These are phyloP conservation scores for Penicillium chermesinum DNA, from an alignment of 495 filamentous ascomycete genomes.

Conservation along the genomic window DNA sequence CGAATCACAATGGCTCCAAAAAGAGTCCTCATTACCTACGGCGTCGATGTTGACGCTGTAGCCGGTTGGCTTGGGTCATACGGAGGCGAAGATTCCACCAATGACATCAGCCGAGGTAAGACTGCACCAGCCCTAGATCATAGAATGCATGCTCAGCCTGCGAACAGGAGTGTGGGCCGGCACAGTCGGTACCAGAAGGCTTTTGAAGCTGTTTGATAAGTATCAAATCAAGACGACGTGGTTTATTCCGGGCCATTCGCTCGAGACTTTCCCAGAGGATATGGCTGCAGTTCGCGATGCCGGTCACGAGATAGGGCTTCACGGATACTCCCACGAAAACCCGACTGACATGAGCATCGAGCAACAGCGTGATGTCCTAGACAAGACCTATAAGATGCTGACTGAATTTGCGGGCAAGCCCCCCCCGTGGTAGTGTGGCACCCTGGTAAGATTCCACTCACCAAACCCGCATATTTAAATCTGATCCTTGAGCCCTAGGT, in stretches of 20 bases:
- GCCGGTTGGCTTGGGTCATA: conserved; percentile 69
- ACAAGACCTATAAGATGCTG: conserved; percentile 67
- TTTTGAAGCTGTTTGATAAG: conserved; percentile 70
- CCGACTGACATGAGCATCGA: conserved; percentile 68
- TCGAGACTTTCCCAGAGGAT: conserved; percentile 75
- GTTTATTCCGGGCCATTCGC: conserved; percentile 76
- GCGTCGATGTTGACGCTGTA: conserved; percentile 64
- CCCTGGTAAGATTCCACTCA: conserved; percentile 30
- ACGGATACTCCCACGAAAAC: conserved; percentile 74
- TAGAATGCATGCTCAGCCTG: neutral
- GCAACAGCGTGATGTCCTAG: conserved; percentile 71
- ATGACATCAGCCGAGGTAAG: conserved; percentile 57
- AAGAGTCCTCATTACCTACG: conserved; percentile 50
- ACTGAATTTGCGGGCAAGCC: conserved; percentile 72
- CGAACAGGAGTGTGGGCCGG: conserved; percentile 61
- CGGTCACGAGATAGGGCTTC: conserved; percentile 73
- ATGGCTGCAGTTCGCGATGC: conserved; percentile 65
- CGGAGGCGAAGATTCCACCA: conserved; percentile 61
- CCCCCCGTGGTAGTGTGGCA: conserved; percentile 61
- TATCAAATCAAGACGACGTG: conserved; percentile 77
- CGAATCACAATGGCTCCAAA: conserved; percentile 35
- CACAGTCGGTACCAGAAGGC: conserved; percentile 61
- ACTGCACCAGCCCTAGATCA: neutral
- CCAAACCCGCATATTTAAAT: neutral
- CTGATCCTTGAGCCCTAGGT: conserved; percentile 27